Conservation (phyloP, 2,329 filamentous ascomycete species). For the Mariannaea sp. region DNA sequence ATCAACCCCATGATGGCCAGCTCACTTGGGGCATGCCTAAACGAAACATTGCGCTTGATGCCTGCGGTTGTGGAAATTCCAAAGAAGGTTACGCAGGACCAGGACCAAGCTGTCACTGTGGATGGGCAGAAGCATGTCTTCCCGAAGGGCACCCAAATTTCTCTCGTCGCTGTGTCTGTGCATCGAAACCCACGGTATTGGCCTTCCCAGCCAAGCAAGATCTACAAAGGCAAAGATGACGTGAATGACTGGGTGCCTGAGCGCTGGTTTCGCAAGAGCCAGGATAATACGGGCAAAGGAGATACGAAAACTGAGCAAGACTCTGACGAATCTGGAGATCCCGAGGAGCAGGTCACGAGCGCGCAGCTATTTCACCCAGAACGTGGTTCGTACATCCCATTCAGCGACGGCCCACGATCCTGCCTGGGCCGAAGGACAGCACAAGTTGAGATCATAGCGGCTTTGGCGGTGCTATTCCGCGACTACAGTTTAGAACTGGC, state of each 20-base stretch:
- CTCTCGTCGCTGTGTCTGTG: constrained; percentile 58
- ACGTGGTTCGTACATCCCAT: constrained; percentile 62
- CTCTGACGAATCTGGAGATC: constrained; percentile 62
- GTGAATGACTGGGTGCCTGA: constrained; percentile 72
- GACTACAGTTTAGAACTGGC: constrained; percentile 72
- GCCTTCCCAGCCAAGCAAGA: constrained; percentile 59
- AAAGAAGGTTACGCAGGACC: constrained; percentile 59
- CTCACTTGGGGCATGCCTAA: constrained; percentile 75
- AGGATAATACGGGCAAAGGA: constrained; percentile 31
- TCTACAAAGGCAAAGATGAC: constrained; percentile 55
- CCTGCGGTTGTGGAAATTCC: constrained; percentile 75
- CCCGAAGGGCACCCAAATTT: constrained; percentile 61
- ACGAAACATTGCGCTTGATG: constrained; percentile 75
- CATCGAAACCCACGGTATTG: constrained; percentile 76
- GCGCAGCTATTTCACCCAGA: constrained; percentile 63
- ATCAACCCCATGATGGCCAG: constrained; percentile 69
- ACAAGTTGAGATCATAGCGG: constrained; percentile 62
- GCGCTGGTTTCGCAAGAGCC: constrained; percentile 64
- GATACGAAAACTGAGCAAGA: constrained; percentile 31
- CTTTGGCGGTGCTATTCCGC: constrained; percentile 60
- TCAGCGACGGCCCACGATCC: constrained; percentile 61
- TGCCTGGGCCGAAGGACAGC: constrained; percentile 64
- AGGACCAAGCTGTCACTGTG: constrained; percentile 62
- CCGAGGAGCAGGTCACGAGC: constrained; percentile 64
- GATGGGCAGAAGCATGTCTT: constrained; percentile 62